Evolutionary conservation across 2,329 filamentous ascomycete species (phyloP), one percentile per base, ranked within the genome.

Genomic region (Colletotrichum graminicola): DNA sequence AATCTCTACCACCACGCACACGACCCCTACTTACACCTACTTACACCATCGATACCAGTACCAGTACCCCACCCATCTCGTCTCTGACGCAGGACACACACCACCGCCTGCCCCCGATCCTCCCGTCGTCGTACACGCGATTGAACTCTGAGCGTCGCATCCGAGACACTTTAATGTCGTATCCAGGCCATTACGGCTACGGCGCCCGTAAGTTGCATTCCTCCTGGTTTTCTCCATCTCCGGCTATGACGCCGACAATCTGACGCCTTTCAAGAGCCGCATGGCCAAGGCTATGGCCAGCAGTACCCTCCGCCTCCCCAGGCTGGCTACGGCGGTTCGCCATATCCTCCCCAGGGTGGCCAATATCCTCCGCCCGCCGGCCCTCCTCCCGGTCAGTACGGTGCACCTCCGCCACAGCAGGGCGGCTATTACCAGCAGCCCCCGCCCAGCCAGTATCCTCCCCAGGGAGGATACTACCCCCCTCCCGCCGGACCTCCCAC

Each of bases 281-380:
- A 69, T 47, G 78, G 78, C 39, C 81, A 83, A 73, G 82, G 81
- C 74, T 83, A 84, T 74, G 80, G 81, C 49, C 80, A 80, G 47
- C 78, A 81, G 71, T 79, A 80, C 34, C 78, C 78, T 39, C 76
- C 78, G 56, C 77, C 77, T 57, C 77, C 75, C 23, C 76, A 77
- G 4, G 78, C 73, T 65, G 75, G 73, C 18, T 82, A 82, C 73
- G 76, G 78, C 47, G 67, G 62, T 34, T 75, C 75, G 49, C 75
- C 74, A 21, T 77, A 76, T 54, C 73, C 76, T 29, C 76, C 76
- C n/a, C 75, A 76, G 21, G 78, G 80, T 5, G 78, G 80, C 5
- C 78, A 80, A 18, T 81, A 82, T 55, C 82, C 81, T 61, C 80
- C 79, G 63, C 81, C 73, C 18, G 71, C 66, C 18, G 73, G 71